Percentiles rank a stretch among this genome's conserved stretches.
Evolutionary conservation across 2,329 filamentous ascomycete species (phyloP).

Genomic region (Fusarium neocosmosporiellum): DNA sequence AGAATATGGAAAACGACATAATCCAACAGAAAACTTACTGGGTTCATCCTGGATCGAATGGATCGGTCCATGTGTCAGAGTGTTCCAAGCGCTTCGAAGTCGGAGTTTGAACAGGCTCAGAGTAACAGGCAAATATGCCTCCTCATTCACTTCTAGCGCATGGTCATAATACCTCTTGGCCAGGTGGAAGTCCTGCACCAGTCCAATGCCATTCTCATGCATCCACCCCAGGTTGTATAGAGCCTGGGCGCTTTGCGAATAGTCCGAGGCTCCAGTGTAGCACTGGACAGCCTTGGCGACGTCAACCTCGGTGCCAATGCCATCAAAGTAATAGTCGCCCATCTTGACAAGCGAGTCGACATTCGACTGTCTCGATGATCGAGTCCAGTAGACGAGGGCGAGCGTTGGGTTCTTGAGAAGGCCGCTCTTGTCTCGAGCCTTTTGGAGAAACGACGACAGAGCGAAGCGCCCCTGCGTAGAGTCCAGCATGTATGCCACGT

Average conservation of each 20-base stretch:
- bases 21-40: constrained; percentile 63
- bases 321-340: constrained; percentile 95
- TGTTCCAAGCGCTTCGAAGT: constrained; percentile 92
- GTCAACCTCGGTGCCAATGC: constrained; percentile 78
- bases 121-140: constrained; percentile 93
- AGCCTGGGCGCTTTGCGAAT: constrained; percentile 91
- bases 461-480: constrained; percentile 66
- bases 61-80: constrained; percentile 86
- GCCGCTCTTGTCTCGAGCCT: constrained; percentile 44
- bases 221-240: constrained; percentile 99
- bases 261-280: constrained; percentile 92
- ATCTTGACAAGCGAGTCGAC: constrained; percentile 96
- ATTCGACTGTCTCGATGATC: constrained; percentile 92
- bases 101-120: constrained; percentile 88
- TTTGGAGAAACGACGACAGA: constrained; percentile 59
- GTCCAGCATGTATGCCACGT: constrained; percentile 89
- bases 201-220: constrained; percentile 95
- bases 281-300: constrained; percentile 90
- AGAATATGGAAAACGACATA: not conserved
- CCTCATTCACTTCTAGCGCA: constrained; percentile 88
- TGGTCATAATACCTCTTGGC: constrained; percentile 97
- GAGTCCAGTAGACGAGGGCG: constrained; percentile 93
- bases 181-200: constrained; percentile 95
- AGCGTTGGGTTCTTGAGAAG: constrained; percentile 67
- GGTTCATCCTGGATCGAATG: constrained; percentile 94